Evolutionary conservation across 805 yeast species (phyloP).

Genomic region (Saccharomycopsis synnaedendra): DNA sequence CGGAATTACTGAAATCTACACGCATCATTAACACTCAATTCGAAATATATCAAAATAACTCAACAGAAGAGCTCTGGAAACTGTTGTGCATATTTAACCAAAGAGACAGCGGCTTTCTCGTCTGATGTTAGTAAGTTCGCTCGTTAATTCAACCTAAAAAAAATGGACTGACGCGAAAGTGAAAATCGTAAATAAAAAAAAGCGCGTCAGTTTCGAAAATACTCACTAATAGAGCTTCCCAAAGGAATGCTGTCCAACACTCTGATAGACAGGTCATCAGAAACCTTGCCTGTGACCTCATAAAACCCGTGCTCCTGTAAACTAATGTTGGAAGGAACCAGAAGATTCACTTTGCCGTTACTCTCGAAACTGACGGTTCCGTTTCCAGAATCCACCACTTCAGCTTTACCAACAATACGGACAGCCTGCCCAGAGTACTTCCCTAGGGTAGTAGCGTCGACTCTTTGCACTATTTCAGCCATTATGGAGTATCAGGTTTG

Average conservation of each 20-base stretch:
- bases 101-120: conserved; percentile 13
- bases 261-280: conserved; percentile 4
- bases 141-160: not conserved
- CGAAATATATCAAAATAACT: not conserved
- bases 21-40: too few species aligned
- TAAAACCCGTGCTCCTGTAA: conserved; percentile 9
- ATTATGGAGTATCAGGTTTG: not conserved
- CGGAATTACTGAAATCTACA: not conserved
- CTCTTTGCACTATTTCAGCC: conserved; percentile 13
- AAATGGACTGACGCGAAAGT: not conserved
- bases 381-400: conserved; percentile 1
- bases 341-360: conserved; percentile 7
- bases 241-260: conserved; percentile 8
- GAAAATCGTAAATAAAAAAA: not conserved
- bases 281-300: conserved; percentile 13
- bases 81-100: conserved; percentile 13
- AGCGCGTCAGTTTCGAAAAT: too few species aligned
- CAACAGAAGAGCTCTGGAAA: conserved; percentile 14
- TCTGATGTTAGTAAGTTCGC: conserved; percentile 3
- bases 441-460: conserved; percentile 7
- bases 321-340: conserved; percentile 9
- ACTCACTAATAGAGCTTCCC: conserved; percentile 6
- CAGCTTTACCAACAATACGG: conserved; percentile 12
- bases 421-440: conserved; percentile 5
- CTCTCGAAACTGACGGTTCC: conserved; percentile 5